Evolutionary conservation across 2,329 filamentous ascomycete genomes (phyloP).

Genomic region (Trichoderma arundinaceum): DNA sequence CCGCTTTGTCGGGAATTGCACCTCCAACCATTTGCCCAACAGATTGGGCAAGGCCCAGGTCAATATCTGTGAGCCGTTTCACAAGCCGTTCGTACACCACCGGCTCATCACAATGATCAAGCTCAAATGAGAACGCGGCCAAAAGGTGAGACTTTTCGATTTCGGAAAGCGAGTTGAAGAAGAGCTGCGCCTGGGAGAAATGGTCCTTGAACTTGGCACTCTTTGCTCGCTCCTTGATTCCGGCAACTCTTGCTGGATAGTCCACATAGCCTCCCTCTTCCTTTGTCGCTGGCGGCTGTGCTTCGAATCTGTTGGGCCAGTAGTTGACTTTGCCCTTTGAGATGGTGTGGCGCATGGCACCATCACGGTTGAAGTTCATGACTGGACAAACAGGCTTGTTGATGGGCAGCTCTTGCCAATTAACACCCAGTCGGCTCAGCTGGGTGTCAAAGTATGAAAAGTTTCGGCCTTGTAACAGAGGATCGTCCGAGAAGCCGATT

Average conservation of each 20-base stretch:
- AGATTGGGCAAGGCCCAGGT: conserved; percentile 69
- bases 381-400: conserved; percentile 77
- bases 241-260: conserved; percentile 65
- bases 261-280: conserved; percentile 73
- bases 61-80: conserved; percentile 72
- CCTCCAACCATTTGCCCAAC: conserved; percentile 75
- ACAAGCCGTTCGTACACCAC: conserved; percentile 75
- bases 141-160: conserved; percentile 73
- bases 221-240: conserved; percentile 72
- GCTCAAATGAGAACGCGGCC: conserved; percentile 75
- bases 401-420: conserved; percentile 79
- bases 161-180: conserved; percentile 76
- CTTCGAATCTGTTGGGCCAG: conserved; percentile 64
- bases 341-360: conserved; percentile 73
- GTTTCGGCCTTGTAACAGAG: conserved; percentile 73
- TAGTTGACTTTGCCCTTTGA: conserved; percentile 71
- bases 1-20: conserved; percentile 58
- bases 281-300: conserved; percentile 67
- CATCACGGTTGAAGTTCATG: conserved; percentile 79
- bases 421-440: conserved; percentile 71
- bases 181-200: conserved; percentile 77
- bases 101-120: conserved; percentile 82
- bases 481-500: conserved; percentile 76
- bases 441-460: conserved; percentile 79
- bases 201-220: conserved; percentile 80